phyloP scores from a whole-genome alignment of 352 stramenopile genomes.

The Blastocystis sp. region DNA sequence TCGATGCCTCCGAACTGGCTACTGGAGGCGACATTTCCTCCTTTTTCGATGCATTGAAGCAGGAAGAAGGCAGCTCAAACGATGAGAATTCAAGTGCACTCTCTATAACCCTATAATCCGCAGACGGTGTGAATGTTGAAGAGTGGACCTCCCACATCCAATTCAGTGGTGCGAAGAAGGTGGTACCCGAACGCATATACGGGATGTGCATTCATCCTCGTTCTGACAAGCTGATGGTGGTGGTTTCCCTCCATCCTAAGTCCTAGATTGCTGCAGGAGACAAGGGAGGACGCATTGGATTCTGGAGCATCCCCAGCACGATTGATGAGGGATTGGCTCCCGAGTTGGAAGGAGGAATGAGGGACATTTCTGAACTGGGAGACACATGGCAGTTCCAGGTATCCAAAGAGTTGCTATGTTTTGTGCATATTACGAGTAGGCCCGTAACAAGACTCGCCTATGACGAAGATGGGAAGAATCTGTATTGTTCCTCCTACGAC shows the following conservation, averaged over 20 bases:
- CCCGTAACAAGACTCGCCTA: constrained; percentile 31
- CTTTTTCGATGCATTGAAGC: constrained; percentile 19
- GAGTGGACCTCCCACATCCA: constrained; percentile 42
- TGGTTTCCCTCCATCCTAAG: not conserved
- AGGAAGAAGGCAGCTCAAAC: not conserved
- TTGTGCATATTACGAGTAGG: not conserved
- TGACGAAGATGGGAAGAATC: not conserved
- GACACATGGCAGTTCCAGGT: constrained; percentile 46
- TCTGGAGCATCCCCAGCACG: constrained; percentile 29
- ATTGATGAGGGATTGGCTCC: not conserved
- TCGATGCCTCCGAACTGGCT: constrained; percentile 55
- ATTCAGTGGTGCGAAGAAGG: constrained; percentile 46
- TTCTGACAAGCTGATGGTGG: constrained; percentile 1
- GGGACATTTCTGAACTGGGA: constrained; percentile 37
- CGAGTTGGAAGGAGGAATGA: constrained; percentile 16
- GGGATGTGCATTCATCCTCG: constrained; percentile 54
- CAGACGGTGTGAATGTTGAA: not conserved
- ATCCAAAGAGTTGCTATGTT: constrained; percentile 9
- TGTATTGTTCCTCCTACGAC: constrained; percentile 62
- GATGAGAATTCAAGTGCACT: not conserved
- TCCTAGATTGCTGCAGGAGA: constrained; percentile 31
- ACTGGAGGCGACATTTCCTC: constrained; percentile 22
- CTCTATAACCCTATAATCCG: not conserved
- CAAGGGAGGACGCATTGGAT: constrained; percentile 43
- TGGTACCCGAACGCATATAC: constrained; percentile 62